These are phyloP conservation scores for Xylaria sp. DNA, from an alignment of 2,329 filamentous ascomycete species.

Conservation along the genomic window DNA sequence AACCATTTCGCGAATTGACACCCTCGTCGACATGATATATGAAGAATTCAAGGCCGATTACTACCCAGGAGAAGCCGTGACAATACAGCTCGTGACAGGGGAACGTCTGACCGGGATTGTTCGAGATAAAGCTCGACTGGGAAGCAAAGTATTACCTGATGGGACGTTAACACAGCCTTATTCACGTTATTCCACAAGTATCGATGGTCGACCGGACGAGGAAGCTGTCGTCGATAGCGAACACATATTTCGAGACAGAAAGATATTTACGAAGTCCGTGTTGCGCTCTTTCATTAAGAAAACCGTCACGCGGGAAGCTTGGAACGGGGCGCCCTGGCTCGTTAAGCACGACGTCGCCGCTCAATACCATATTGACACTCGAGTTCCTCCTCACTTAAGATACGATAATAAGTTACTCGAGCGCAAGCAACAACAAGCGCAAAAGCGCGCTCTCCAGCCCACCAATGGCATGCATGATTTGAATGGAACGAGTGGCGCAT, in stretches of 20 bases:
- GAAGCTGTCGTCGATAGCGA: constrained; percentile 84
- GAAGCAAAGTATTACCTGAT: constrained; percentile 70
- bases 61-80: constrained; percentile 87
- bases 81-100: constrained; percentile 75
- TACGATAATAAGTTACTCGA: constrained; percentile 83
- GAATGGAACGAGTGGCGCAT: constrained; percentile 51
- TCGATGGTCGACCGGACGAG: constrained; percentile 73
- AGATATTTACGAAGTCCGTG: constrained; percentile 94
- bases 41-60: constrained; percentile 89
- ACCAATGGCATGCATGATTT: constrained; percentile 53
- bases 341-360: constrained; percentile 88
- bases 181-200: constrained; percentile 82
- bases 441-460: constrained; percentile 67
- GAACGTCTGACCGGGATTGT: constrained; percentile 79
- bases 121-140: constrained; percentile 85
- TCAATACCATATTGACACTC: constrained; percentile 86
- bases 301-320: constrained; percentile 89
- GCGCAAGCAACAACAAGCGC: constrained; percentile 76
- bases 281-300: constrained; percentile 94
- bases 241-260: constrained; percentile 87
- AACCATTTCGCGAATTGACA: constrained; percentile 88
- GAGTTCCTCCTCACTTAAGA: constrained; percentile 83
- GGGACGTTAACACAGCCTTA: constrained; percentile 77
- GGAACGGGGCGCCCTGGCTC: constrained; percentile 96
- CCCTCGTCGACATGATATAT: constrained; percentile 74